Percentiles rank a stretch among this genome's conserved stretches.
These are phyloP conservation scores for Striga hermonthica DNA, from an alignment of 305 asterid genomes.

Conservation along the genomic window DNA sequence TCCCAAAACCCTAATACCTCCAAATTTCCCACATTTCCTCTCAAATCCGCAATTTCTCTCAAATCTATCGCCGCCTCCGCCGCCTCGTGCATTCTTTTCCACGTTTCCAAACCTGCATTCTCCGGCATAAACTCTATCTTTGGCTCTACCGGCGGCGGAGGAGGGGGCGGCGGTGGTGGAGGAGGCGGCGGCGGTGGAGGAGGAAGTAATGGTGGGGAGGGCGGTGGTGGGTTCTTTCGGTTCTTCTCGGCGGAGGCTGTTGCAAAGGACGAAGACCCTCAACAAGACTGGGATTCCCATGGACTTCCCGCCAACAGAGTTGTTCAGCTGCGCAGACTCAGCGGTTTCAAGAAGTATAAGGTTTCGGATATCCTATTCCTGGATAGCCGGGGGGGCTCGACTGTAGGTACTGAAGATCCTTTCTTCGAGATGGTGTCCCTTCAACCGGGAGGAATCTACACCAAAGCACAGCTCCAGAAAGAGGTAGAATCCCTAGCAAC, in stretches of 20 bases:
- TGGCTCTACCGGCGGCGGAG: conserved; percentile 41
- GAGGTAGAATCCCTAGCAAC: conserved; percentile 85
- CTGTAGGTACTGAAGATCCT: conserved; percentile 72
- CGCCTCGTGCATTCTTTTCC: conserved; percentile 52
- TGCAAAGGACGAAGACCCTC: conserved; percentile 76
- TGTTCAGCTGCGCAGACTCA: conserved; percentile 74
- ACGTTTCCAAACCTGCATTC: conserved; percentile 34
- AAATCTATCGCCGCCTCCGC: conserved; percentile 45
- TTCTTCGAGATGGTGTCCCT: conserved; percentile 91
- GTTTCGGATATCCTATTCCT: conserved; percentile 68
- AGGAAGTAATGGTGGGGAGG: conserved; percentile 48
- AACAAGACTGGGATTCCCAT: conserved; percentile 81
- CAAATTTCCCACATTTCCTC: conserved; percentile 30
- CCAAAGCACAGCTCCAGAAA: conserved; percentile 81
- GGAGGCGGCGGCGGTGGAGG: conserved; percentile 21
- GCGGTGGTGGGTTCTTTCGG: conserved; percentile 48
- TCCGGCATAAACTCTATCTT: conserved; percentile 30
- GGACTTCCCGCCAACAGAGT: conserved; percentile 82
- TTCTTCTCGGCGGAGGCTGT: conserved; percentile 52
- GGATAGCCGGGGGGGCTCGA: conserved; percentile 52
- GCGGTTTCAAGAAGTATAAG: conserved; percentile 86
- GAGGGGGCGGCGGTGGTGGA: conserved; percentile 27
- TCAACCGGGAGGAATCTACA: conserved; percentile 82
- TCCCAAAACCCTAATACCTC: conserved; percentile 60
- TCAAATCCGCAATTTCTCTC: conserved; percentile 33